A percentile compares a stretch with the other conserved stretches of the same genome.
phyloP scores from a whole-genome alignment of 805 yeast species.

The Saturnispora diversa region DNA sequence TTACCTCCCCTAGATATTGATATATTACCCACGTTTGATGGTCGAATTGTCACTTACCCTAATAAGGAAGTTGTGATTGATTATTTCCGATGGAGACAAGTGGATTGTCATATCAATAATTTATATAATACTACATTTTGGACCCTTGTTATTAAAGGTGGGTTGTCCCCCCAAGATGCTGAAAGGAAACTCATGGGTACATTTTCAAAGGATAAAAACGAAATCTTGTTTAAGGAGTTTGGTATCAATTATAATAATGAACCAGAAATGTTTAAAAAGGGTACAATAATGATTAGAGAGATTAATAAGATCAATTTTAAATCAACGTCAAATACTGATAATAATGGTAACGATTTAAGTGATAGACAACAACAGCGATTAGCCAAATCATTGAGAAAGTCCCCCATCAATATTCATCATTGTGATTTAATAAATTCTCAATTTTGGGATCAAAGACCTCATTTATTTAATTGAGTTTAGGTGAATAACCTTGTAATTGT shows the following conservation, averaged over 20 bases:
- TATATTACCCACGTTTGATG: constrained; percentile 81
- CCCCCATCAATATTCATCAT: constrained; percentile 39
- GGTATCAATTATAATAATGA: constrained; percentile 88
- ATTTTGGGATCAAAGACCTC: constrained; percentile 52
- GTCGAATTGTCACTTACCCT: constrained; percentile 84
- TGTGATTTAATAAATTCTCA: constrained; percentile 55
- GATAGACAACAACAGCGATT: constrained; percentile 22
- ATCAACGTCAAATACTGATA: no score
- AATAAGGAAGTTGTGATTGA: constrained; percentile 53
- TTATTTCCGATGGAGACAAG: constrained; percentile 91
- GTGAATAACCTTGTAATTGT: neutral
- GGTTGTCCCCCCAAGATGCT: constrained; percentile 68
- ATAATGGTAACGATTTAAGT: neutral
- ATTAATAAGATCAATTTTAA: no score
- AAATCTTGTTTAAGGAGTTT: constrained; percentile 67
- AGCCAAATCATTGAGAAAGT: constrained; percentile 42
- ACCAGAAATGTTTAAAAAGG: constrained; percentile 81
- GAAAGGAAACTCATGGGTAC: constrained; percentile 74
- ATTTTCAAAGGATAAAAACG: constrained; percentile 77
- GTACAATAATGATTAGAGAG: constrained; percentile 56
- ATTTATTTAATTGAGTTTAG: constrained; percentile 18
- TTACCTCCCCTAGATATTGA: constrained; percentile 24
- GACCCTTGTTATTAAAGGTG: constrained; percentile 67
- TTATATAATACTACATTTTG: constrained; percentile 90
- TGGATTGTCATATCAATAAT: constrained; percentile 92